phyloP scores from a whole-genome alignment of 108 stramenopile genomes.

The Mayamaea pseudoterrestris region DNA sequence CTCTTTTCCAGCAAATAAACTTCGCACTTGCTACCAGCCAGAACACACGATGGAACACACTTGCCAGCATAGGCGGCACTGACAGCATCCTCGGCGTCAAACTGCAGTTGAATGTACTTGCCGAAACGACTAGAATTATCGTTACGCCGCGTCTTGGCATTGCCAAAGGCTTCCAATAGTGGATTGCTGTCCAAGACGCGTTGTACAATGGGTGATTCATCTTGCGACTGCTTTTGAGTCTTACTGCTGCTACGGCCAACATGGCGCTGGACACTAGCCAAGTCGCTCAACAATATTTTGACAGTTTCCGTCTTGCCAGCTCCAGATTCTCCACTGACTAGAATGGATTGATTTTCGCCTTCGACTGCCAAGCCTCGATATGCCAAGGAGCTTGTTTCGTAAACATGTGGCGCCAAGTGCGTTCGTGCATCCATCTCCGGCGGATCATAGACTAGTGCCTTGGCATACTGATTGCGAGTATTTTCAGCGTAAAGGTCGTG shows the following conservation, averaged over 20 bases:
- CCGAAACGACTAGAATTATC: constrained; percentile 83
- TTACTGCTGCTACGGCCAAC: constrained; percentile 7
- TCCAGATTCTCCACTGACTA: constrained; percentile 86
- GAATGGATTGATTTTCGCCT: constrained; percentile 64
- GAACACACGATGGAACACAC: constrained; percentile 34
- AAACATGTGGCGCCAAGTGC: constrained; percentile 57
- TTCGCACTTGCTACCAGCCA: constrained; percentile 64
- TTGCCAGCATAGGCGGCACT: constrained; percentile 30
- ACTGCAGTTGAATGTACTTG: constrained; percentile 79
- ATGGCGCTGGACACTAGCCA: constrained; percentile 69
- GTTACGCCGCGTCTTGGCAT: constrained; percentile 81
- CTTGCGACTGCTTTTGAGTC: constrained; percentile 1
- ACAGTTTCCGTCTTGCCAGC: constrained; percentile 93
- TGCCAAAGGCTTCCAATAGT: constrained; percentile 85
- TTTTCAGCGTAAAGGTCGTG: constrained; percentile 59
- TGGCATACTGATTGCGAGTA: constrained; percentile 44
- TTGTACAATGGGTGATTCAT: constrained; percentile 37
- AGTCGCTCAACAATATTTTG: constrained; percentile 84
- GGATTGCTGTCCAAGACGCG: constrained; percentile 82
- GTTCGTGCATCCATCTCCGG: constrained; percentile 20
- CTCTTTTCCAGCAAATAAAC: constrained; percentile 98
- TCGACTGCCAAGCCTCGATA: constrained; percentile 65
- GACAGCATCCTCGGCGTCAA: constrained; percentile 42
- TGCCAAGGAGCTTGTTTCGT: constrained; percentile 61
- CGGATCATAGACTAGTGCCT: constrained; percentile 43